Base-by-base conservation (phyloP, 2,329 filamentous ascomycete genomes). In the Pseudocercospora fuligena region DNA sequence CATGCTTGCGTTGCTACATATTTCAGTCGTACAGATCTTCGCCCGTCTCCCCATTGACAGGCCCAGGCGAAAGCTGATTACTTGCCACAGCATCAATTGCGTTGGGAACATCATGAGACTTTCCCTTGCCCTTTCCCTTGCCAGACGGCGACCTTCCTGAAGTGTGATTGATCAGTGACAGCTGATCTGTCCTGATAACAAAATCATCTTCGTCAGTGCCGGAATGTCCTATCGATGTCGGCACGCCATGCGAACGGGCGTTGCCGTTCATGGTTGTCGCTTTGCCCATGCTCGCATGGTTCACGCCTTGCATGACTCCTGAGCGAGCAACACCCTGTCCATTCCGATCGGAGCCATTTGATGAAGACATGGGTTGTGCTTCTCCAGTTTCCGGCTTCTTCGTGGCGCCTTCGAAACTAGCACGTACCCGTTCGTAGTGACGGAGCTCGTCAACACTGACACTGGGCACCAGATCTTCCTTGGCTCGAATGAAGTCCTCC, bases 371-470 rank as follows among this genome's bases (percentile, higher is more conserved):
- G 23, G 27, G 11, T 62, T 71, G 5, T 69, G 76, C 61, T 14
- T 27, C 23, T 33, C 25, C 51, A 33, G 12, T 31, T 16, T 81
- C 77, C 64, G 81, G 79, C 68, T 83, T 81, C 68, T 82, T 80
- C 58, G 83, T 64, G 27, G 58, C 56, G 9, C 90, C 90, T 76
- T 99, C 95, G 75, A 99, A 99, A 19, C 88, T 87, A 19, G 86
- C 88, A 46, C 95, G 85, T 5, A 99, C 94, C 0, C 87, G 83
- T 76, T 97, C 92, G 74, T 98, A 99, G 77, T 99, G 95, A 57
- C 90, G 87, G 47, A 99, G 82, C 81, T 99, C 95, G 69, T 97
- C 94, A 11, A 91, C 89, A 75, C 93, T 97, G 60, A 99, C 95
- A 81, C 90, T 94, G 16, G 94, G 94, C n/a, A 98, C 90, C 47